Conservation (phyloP, 371 early-diverging fungal genomes). For the Apophysomyces ossiformis region DNA sequence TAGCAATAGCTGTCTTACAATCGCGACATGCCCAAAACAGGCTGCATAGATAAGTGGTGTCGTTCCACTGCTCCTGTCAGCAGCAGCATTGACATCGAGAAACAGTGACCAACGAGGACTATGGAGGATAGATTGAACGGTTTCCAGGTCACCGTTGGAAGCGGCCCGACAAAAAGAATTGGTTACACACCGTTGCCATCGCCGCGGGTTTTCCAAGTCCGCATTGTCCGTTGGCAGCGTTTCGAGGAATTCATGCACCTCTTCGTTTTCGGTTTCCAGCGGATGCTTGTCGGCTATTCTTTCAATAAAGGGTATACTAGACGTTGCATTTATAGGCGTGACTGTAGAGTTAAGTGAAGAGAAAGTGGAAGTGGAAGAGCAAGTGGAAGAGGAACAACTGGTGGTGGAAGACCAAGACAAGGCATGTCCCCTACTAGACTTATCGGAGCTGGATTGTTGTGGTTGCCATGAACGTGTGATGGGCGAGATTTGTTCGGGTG, state of each 20-base stretch:
- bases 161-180: slow-evolving; percentile 21
- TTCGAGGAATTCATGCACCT: neutral
- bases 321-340: neutral
- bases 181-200: slow-evolving; percentile 9
- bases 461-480: neutral
- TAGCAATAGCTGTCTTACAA: slow-evolving; percentile 65
- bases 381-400: neutral
- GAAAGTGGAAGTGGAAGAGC: neutral
- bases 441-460: neutral
- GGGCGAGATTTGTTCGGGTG: neutral
- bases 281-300: neutral
- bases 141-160: slow-evolving; percentile 25
- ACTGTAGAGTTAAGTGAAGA: neutral
- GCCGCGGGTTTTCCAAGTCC: neutral
- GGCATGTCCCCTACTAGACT: neutral
- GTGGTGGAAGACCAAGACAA: neutral
- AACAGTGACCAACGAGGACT: slow-evolving; percentile 5
- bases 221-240: neutral
- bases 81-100: slow-evolving; percentile 22
- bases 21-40: slow-evolving; percentile 81
- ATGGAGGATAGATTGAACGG: slow-evolving; percentile 19
- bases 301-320: neutral
- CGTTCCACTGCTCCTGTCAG: slow-evolving; percentile 59
- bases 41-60: slow-evolving; percentile 86
- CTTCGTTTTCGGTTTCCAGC: neutral